phyloP scores from a whole-genome alignment of 108 stramenopile species.

The Bacterosira constricta region DNA sequence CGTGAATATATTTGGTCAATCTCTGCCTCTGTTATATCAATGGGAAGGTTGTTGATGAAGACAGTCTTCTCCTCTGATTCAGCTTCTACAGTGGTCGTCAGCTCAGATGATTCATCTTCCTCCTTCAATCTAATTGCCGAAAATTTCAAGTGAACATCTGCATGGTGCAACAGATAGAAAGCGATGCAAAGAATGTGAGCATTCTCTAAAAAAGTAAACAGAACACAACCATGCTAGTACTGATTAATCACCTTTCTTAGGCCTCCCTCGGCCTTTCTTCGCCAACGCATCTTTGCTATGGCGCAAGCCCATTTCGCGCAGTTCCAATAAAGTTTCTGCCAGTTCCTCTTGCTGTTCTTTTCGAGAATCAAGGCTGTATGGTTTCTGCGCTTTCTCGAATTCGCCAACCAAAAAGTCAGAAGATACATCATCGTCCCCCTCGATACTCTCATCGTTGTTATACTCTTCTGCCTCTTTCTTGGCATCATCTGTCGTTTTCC shows the following conservation, averaged over 20 bases:
- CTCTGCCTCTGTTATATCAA: constrained; percentile 67
- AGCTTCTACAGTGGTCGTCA: neutral
- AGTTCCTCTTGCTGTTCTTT: constrained; percentile 31
- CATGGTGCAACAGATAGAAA: neutral
- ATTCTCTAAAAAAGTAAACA: neutral
- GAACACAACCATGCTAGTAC: neutral
- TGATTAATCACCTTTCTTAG: constrained; percentile 26
- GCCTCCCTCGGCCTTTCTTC: constrained; percentile 16
- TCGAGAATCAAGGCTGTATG: constrained; percentile 15
- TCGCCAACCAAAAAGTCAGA: constrained; percentile 34
- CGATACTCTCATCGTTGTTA: neutral
- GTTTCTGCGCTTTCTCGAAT: constrained; percentile 28
- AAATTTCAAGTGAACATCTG: constrained; percentile 43
- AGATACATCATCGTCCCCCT: constrained; percentile 7
- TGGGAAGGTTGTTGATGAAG: constrained; percentile 83
- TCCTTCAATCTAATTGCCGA: constrained; percentile 37
- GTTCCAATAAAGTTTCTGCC: constrained; percentile 30
- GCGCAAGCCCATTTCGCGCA: constrained; percentile 20
- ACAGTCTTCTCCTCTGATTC: constrained; percentile 49
- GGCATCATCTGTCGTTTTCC: constrained; percentile 5
- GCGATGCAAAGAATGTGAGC: neutral
- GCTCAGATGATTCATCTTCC: neutral
- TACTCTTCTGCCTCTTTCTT: neutral
- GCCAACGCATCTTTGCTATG: constrained; percentile 4
- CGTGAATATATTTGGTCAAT: constrained; percentile 66